Conservation (phyloP, 225 moss, liverwort and hornwort genomes). For the Antitrichia curtipendula region DNA sequence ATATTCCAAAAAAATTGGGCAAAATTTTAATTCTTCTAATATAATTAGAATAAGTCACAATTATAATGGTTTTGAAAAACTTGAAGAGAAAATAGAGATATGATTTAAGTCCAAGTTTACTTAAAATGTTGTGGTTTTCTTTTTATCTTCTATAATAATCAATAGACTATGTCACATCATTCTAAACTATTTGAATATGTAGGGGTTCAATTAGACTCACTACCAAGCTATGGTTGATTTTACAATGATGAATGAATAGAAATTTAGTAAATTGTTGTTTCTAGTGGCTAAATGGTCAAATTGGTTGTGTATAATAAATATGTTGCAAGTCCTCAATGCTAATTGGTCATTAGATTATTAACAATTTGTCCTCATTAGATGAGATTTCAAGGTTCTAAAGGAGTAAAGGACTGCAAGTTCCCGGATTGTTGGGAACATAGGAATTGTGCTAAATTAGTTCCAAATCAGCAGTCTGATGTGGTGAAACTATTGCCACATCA, state of each 20-base stretch:
- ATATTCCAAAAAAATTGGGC: too few relatives aligned
- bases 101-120: too few relatives aligned
- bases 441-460: too few relatives aligned
- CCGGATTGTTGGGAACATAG: too few relatives aligned
- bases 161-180: too few relatives aligned
- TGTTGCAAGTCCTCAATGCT: background rate
- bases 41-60: background rate
- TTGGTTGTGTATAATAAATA: background rate
- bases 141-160: background rate
- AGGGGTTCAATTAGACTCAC: background rate
- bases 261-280: background rate
- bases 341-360: background rate
- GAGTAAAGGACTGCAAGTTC: too few relatives aligned
- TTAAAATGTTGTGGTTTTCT: fast-evolving
- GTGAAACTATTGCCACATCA: too few relatives aligned
- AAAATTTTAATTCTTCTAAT: fast-evolving
- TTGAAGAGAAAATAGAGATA: background rate
- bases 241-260: background rate
- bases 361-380: fast-evolving
- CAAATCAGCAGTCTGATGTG: too few relatives aligned
- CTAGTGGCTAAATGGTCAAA: background rate
- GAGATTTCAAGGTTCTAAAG: too few relatives aligned
- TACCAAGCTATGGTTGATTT: background rate
- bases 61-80: background rate
- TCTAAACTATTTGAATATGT: background rate